phyloP scores from a whole-genome alignment of 345 rosid species.

The Brassica carinata region DNA sequence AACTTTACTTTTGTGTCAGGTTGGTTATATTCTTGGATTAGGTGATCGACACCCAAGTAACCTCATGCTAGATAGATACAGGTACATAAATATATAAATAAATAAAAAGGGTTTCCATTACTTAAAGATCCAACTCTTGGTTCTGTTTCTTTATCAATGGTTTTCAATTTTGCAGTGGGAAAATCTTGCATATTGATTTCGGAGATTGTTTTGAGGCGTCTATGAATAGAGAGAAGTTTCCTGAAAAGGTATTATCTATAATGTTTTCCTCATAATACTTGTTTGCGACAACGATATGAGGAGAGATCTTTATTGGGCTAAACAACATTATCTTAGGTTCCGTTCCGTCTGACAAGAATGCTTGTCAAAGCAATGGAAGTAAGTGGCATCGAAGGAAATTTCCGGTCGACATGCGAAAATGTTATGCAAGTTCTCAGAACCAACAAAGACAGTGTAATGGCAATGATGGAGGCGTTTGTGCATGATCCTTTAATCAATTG shows the following conservation, averaged over 20 bases:
- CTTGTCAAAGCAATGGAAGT: conserved; percentile 99
- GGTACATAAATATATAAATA: conserved; percentile 46
- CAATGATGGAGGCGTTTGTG: conserved; percentile 99
- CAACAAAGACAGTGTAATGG: conserved; percentile 92
- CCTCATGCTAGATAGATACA: conserved; percentile 88
- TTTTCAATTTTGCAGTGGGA: conserved; percentile 64
- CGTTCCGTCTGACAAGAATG: conserved; percentile 98
- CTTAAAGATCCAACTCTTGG: conserved; percentile 10
- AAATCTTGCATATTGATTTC: conserved; percentile 96
- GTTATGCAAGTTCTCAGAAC: conserved; percentile 96
- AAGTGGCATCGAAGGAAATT: conserved; percentile 93
- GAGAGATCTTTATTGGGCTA: conserved; percentile 1
- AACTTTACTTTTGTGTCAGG: conserved; percentile 53
- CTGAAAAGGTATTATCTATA: conserved; percentile 68
- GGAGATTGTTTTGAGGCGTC: conserved; percentile 99
- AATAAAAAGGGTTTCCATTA: neutral
- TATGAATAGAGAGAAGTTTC: conserved; percentile 97
- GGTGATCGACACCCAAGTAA: conserved; percentile 99
- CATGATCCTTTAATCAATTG: conserved; percentile 98
- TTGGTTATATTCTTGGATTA: conserved; percentile 97
- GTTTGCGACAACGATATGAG: neutral
- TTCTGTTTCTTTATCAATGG: conserved; percentile 19
- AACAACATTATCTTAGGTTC: conserved; percentile 56
- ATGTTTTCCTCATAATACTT: neutral
- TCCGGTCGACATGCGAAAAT: conserved; percentile 90